These are phyloP conservation scores for Mariannaea elegans DNA, from an alignment of 2,329 filamentous ascomycete species.

Conservation along the genomic window DNA sequence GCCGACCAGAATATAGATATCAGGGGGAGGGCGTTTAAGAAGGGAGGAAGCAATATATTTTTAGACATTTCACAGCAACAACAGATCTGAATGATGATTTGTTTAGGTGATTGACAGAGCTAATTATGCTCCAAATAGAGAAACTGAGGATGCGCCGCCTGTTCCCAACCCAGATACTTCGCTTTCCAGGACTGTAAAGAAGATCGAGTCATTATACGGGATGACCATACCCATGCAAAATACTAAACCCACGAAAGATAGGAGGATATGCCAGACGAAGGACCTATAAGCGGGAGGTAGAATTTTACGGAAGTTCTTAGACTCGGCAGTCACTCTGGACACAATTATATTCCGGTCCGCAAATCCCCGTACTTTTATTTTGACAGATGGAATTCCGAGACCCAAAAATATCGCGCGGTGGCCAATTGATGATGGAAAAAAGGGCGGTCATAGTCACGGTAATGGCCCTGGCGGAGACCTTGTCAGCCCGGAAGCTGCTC, in stretches of 20 bases:
- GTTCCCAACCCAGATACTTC: slow-evolving; percentile 12
- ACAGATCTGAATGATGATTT: neutral
- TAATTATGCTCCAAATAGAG: too few species aligned
- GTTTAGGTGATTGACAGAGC: too few species aligned
- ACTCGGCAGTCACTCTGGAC: slow-evolving; percentile 17
- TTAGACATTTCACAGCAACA: slow-evolving; percentile 16
- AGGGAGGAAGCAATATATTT: slow-evolving; percentile 55
- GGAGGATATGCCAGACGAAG: slow-evolving; percentile 75
- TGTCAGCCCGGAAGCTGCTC: too few species aligned
- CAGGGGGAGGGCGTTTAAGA: slow-evolving; percentile 59
- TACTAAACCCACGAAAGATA: slow-evolving; percentile 72
- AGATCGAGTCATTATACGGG: slow-evolving; percentile 9
- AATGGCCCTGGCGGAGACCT: too few species aligned
- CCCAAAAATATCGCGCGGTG: too few species aligned
- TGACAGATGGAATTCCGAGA: too few species aligned
- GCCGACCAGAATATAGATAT: slow-evolving; percentile 60
- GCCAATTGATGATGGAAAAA: too few species aligned
- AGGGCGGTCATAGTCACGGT: too few species aligned
- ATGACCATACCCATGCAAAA: slow-evolving; percentile 23
- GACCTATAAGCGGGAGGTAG: slow-evolving; percentile 76
- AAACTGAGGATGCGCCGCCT: slow-evolving; percentile 17
- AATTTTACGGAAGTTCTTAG: slow-evolving; percentile 60
- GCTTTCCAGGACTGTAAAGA: slow-evolving; percentile 5
- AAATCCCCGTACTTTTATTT: too few species aligned
- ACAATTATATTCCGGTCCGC: slow-evolving; percentile 21